Base-by-base conservation (phyloP, 2,329 filamentous ascomycete genomes). In the Tolypocladium album region DNA sequence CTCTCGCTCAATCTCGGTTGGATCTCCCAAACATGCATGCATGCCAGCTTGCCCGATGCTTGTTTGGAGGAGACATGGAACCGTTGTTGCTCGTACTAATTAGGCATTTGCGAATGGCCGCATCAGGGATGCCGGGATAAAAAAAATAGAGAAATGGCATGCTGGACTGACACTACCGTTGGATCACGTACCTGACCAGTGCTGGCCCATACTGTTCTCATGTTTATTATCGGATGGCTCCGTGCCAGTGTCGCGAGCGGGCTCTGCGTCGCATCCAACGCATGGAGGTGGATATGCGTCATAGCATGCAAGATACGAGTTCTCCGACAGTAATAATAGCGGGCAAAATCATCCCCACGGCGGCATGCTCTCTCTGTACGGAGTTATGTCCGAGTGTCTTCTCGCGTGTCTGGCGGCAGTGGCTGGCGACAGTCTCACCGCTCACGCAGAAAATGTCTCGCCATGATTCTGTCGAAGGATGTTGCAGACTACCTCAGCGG, bases 1-100 rank as follows among this genome's bases (percentile, higher is more conserved):
- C 15, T 56, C 55, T 34, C 17, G n/a, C 42, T 31, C 42, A 62
- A 62, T 62, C 60, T 62, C 58, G 59, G 58, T 38, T 59, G 52
- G 27, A 56, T 58, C 55, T 58, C 4, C 13, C 36, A 17, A 22
- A 34, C 31, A 7, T 7, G 34, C 6, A 1, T 13, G 22, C 45
- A 47, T 47, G 43, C 12, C 22, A 24, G 43, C 22, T 22, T 7
- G 43, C 12, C 22, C 24, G 45, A 50, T 52, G 27, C 47, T n/a
- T 34, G 27, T n/a, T 20, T 20, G 27, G 27, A 52, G 24, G 50
- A 53, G 50, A 53, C 6, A 17, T 6, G 22, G 22, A 31, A 17
- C 45, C 24, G 24, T 50, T 13, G n/a, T 50, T 31, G 45, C 24
- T 50, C 45, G 40, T 43, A 42, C 3, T 20, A 20, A 43, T 50